Evolutionary conservation across 768 basidiomycete species (phyloP).

Genomic region (Mycena alexandri): DNA sequence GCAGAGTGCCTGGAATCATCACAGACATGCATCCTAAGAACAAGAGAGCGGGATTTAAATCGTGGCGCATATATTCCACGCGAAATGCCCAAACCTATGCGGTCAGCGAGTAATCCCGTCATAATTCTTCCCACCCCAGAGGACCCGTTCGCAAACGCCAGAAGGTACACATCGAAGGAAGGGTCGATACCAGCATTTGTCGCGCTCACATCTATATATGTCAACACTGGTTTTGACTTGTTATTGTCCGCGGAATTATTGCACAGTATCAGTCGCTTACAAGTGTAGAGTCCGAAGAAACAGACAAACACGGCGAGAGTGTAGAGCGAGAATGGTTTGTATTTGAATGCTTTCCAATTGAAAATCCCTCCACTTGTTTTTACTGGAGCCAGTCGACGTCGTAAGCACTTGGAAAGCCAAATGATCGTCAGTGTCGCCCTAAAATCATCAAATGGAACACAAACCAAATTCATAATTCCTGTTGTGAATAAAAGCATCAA

Average conservation of each 20-base stretch:
- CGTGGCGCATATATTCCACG: background rate
- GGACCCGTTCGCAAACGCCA: constrained; percentile 76
- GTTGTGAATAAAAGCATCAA: constrained; percentile 69
- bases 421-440: background rate
- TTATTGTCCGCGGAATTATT: constrained; percentile 1
- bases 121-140: constrained; percentile 72
- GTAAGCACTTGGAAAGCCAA: constrained; percentile 50
- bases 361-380: constrained; percentile 69
- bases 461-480: constrained; percentile 65
- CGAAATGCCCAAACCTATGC: constrained; percentile 56
- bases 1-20: constrained; percentile 71
- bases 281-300: constrained; percentile 80
- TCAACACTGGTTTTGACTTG: constrained; percentile 63
- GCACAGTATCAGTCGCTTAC: constrained; percentile 45
- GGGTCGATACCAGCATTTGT: constrained; percentile 59
- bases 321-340: constrained; percentile 67
- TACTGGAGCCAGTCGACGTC: constrained; percentile 67
- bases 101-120: constrained; percentile 68
- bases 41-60: background rate
- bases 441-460: constrained; percentile 1
- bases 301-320: constrained; percentile 65
- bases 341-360: constrained; percentile 65
- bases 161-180: constrained; percentile 71
- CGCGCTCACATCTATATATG: constrained; percentile 75
- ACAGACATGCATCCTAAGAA: constrained; percentile 80